Conservation (phyloP, 306 rosid species). For the Vachellia pachyceras region DNA sequence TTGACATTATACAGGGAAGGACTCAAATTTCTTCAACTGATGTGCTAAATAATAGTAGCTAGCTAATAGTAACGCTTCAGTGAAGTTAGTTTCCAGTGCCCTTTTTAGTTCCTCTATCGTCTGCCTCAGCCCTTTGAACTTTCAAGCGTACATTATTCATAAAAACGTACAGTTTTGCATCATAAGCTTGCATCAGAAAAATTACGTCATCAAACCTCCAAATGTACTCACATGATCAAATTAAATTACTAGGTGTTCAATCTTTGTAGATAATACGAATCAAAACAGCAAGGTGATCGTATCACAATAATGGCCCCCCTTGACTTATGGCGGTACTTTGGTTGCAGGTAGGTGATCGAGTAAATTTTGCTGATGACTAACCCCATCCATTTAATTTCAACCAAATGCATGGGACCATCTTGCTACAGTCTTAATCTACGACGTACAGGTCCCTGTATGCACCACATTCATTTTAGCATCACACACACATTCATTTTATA, state of each 20-base stretch:
- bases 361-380: constrained; percentile 2
- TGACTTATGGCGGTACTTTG: neutral
- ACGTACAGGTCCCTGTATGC: constrained; percentile 1
- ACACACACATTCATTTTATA: neutral
- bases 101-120: neutral
- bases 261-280: neutral
- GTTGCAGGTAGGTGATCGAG: neutral
- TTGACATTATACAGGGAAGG: too few species aligned
- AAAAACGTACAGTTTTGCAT: neutral
- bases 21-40: neutral
- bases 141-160: neutral
- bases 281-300: neutral
- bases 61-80: neutral
- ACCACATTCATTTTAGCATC: neutral
- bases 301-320: neutral
- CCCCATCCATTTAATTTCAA: neutral
- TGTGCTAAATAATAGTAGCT: neutral
- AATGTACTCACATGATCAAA: neutral
- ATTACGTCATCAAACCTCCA: neutral
- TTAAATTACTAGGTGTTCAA: neutral
- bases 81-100: neutral
- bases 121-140: neutral
- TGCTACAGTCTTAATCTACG: constrained; percentile 19
- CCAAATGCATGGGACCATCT: constrained; percentile 27
- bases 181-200: neutral